A percentile compares a stretch with the other conserved stretches of the same genome.
These are phyloP conservation scores for Mortierella sp. DNA, from an alignment of 371 early-diverging fungal species.

Conservation along the genomic window DNA sequence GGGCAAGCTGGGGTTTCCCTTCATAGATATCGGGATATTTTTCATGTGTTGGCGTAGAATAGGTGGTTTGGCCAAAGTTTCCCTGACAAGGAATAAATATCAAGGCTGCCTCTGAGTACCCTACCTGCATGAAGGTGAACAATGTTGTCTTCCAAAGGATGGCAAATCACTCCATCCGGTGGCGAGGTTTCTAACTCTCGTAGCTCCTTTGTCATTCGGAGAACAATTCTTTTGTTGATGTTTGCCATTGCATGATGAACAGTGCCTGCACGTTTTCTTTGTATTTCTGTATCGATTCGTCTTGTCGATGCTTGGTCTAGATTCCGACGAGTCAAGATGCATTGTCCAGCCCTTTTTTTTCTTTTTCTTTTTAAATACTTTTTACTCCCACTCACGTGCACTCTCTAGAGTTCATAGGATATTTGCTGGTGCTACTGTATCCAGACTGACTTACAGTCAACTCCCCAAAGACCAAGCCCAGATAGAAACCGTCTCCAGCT, in stretches of 20 bases:
- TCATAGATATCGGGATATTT: background rate
- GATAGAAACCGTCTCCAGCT: no score
- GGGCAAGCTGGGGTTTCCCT: background rate
- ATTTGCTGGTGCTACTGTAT: no score
- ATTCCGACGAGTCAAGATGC: background rate
- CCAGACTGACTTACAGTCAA: no score
- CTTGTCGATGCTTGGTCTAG: background rate
- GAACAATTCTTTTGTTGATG: constrained; percentile 28
- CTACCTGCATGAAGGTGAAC: constrained; percentile 44
- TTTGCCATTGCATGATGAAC: constrained; percentile 16
- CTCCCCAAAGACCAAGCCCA: no score
- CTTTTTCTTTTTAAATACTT: background rate
- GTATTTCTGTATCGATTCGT: no score
- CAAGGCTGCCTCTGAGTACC: background rate
- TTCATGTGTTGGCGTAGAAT: background rate
- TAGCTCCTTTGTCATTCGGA: constrained; percentile 41
- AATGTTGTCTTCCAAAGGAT: constrained; percentile 45
- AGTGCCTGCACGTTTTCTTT: no score
- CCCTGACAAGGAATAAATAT: background rate
- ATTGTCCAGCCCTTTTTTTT: no score
- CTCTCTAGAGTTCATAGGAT: no score
- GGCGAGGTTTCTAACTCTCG: constrained; percentile 28
- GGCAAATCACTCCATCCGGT: constrained; percentile 32
- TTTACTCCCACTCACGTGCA: no score
- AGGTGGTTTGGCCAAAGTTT: background rate